phyloP scores from a whole-genome alignment of 129 eudicot species.

The Flaveria brownii region DNA sequence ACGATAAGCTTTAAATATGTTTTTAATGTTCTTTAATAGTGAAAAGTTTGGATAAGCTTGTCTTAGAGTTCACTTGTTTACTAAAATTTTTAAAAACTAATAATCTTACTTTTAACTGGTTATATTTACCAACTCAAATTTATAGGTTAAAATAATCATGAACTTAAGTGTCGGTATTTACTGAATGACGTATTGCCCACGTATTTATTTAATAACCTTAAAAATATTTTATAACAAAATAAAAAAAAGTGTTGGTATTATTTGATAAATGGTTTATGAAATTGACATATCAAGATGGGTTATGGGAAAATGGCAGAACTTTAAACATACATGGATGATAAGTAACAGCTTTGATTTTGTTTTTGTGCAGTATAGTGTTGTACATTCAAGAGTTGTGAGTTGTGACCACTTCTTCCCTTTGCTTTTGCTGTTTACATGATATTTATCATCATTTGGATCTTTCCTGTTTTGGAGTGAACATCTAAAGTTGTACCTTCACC shows the following conservation, averaged over 20 bases:
- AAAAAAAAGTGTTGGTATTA: slow-evolving; percentile 22
- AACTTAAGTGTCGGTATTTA: neutral
- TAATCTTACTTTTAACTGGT: no score
- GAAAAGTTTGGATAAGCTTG: no score
- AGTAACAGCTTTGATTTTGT: slow-evolving; percentile 26
- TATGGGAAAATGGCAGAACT: slow-evolving; percentile 16
- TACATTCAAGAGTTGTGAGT: slow-evolving; percentile 22
- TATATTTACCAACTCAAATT: no score
- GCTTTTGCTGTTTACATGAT: slow-evolving; percentile 6
- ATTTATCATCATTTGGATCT: slow-evolving; percentile 33
- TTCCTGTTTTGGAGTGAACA: slow-evolving; percentile 37
- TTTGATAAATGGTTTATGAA: slow-evolving; percentile 29
- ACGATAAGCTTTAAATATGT: no score
- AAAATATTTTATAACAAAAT: neutral
- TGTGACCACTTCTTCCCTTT: slow-evolving; percentile 27
- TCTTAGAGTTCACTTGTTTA: no score
- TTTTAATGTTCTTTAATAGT: no score
- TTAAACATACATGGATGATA: slow-evolving; percentile 22
- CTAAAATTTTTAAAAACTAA: no score
- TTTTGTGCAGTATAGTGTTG: slow-evolving; percentile 29
- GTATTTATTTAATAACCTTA: neutral
- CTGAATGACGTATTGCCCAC: neutral
- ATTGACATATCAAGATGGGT: slow-evolving; percentile 26
- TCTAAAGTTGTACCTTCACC: slow-evolving; percentile 36
- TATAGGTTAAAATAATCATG: no score